phyloP scores from a whole-genome alignment of 129 eudicot species.

The Gnaphalium uliginosum region DNA sequence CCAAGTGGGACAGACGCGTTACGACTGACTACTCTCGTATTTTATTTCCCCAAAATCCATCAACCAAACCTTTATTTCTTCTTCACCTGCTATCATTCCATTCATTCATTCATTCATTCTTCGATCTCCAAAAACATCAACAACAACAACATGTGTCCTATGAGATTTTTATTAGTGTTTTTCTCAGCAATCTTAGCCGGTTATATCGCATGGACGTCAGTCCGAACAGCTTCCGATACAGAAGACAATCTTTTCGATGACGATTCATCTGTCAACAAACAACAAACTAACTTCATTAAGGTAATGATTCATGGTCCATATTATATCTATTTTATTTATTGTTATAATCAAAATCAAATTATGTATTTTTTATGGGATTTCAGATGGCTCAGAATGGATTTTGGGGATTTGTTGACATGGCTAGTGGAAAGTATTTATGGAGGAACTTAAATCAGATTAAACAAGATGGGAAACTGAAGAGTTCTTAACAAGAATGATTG shows the following conservation, averaged over 20 bases:
- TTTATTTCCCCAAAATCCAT: no score
- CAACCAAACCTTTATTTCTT: not conserved
- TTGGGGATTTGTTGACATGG: slow-evolving; percentile 88
- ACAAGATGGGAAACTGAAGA: slow-evolving; percentile 36
- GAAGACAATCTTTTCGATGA: slow-evolving; percentile 29
- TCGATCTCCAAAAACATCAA: slow-evolving; percentile 9
- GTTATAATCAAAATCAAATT: not conserved
- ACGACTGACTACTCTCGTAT: no score
- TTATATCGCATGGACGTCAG: slow-evolving; percentile 61
- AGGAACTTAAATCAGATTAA: slow-evolving; percentile 56
- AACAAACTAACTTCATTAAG: slow-evolving; percentile 40
- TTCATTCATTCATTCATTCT: not conserved
- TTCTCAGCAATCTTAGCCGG: slow-evolving; percentile 74
- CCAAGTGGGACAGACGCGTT: slow-evolving; percentile 40
- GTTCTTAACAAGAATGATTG: slow-evolving; percentile 28
- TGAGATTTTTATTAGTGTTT: slow-evolving; percentile 73
- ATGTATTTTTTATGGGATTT: not conserved
- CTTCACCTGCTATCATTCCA: slow-evolving; percentile 15
- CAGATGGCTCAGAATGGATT: slow-evolving; percentile 64
- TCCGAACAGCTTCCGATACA: slow-evolving; percentile 31
- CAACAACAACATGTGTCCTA: slow-evolving; percentile 59
- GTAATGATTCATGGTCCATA: slow-evolving; percentile 28
- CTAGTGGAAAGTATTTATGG: slow-evolving; percentile 84
- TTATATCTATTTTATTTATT: not conserved
- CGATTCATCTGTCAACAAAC: slow-evolving; percentile 30